Evolutionary conservation across 805 yeast genomes (phyloP).

Genomic region (Cyberlindnera subsufficiens): DNA sequence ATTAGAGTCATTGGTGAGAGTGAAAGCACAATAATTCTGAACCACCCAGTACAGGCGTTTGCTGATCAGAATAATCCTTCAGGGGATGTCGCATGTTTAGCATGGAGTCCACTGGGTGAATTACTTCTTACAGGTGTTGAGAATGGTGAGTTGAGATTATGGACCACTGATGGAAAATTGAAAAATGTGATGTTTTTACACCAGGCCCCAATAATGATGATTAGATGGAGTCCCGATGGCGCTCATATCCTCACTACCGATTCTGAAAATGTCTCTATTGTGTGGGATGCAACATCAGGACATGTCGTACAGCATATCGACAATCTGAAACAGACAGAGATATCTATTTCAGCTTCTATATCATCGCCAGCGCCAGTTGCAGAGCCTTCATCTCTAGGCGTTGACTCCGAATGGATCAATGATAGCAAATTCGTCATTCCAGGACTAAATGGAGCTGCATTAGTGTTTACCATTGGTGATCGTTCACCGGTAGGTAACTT

Average conservation of each 20-base stretch:
- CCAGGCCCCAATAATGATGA: conserved; percentile 44
- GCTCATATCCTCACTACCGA: conserved; percentile 56
- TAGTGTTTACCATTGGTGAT: conserved; percentile 47
- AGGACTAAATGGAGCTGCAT: conserved; percentile 46
- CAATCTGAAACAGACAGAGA: conserved; percentile 3
- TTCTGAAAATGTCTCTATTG: conserved; percentile 40
- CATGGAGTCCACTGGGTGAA: conserved; percentile 69
- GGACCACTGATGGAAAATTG: conserved; percentile 68
- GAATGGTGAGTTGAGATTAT: conserved; percentile 71
- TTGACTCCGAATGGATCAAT: conserved; percentile 72
- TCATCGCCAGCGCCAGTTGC: conserved; percentile 12
- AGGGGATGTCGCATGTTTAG: conserved; percentile 27
- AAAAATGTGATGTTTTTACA: conserved; percentile 50
- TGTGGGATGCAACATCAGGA: conserved; percentile 66
- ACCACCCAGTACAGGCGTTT: conserved; percentile 29
- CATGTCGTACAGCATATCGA: conserved; percentile 43
- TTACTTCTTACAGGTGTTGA: conserved; percentile 56
- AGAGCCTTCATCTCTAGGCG: conserved; percentile 29
- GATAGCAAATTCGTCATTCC: conserved; percentile 66
- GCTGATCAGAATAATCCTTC: conserved; percentile 7
- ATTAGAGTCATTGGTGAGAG: conserved; percentile 29
- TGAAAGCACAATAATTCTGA: conserved; percentile 15
- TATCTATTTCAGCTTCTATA: conserved; percentile 18
- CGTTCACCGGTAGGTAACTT: conserved; percentile 44
- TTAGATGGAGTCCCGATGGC: conserved; percentile 59